phyloP scores from a whole-genome alignment of 2,329 filamentous ascomycete genomes.

The Calonectria honghensis region DNA sequence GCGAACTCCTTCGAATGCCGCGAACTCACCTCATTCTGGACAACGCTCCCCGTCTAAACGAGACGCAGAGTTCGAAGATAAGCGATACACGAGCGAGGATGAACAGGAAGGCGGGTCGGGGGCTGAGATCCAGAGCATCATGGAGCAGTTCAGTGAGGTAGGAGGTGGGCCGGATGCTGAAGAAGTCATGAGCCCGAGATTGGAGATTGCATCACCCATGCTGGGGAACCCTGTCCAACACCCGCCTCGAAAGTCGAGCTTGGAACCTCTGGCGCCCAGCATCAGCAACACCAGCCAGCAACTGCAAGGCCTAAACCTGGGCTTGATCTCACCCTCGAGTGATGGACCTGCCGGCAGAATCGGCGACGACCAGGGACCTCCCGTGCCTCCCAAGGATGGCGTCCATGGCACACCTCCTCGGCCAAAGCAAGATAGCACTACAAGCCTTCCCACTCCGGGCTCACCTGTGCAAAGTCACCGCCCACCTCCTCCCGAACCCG shows the following conservation, averaged over 20 bases:
- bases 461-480: constrained; percentile 74
- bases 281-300: constrained; percentile 70
- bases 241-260: constrained; percentile 89
- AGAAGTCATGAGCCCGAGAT: constrained; percentile 92
- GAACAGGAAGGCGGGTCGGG: constrained; percentile 81
- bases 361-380: constrained; percentile 70
- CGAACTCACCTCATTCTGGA: constrained; percentile 66
- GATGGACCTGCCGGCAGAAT: constrained; percentile 61
- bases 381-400: constrained; percentile 77
- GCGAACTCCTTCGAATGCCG: constrained; percentile 74
- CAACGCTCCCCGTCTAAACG: constrained; percentile 73
- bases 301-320: constrained; percentile 65
- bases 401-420: constrained; percentile 63
- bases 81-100: constrained; percentile 74
- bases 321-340: constrained; percentile 62
- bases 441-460: constrained; percentile 60
- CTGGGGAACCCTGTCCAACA: constrained; percentile 80
- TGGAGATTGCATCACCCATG: constrained; percentile 88
- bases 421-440: constrained; percentile 62
- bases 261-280: constrained; percentile 80
- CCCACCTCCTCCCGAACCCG: constrained; percentile 82
- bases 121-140: constrained; percentile 96
- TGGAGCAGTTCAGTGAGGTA: constrained; percentile 93
- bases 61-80: constrained; percentile 74
- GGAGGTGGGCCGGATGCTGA: constrained; percentile 82